Percentiles rank a stretch among this genome's conserved stretches.
phyloP scores from a whole-genome alignment of 1,139 yeast species.

The Yamadazyma sp. region DNA sequence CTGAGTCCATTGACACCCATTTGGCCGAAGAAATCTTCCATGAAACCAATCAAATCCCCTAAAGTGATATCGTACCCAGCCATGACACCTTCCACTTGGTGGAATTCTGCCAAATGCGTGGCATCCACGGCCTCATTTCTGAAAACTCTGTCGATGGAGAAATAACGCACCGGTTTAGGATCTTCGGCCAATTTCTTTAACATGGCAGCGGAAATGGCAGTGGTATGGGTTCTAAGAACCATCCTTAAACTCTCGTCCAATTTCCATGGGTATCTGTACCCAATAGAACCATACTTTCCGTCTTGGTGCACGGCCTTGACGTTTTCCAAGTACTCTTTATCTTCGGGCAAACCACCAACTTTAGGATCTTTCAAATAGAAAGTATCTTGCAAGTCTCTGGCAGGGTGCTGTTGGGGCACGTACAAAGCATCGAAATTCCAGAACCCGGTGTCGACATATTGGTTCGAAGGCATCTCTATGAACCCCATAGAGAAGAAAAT shows the following conservation, averaged over 20 bases:
- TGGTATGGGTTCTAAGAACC: constrained; percentile 96
- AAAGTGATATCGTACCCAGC: constrained; percentile 94
- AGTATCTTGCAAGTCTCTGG: constrained; percentile 97
- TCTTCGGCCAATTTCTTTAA: constrained; percentile 82
- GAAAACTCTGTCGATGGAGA: constrained; percentile 97
- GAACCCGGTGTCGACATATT: constrained; percentile 96
- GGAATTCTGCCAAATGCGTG: constrained; percentile 99
- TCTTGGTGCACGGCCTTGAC: constrained; percentile 82
- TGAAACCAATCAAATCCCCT: constrained; percentile 96
- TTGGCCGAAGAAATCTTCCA: constrained; percentile 94
- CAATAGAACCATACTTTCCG: constrained; percentile 92
- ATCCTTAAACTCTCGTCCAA: constrained; percentile 84
- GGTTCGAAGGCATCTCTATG: constrained; percentile 98
- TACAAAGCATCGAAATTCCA: constrained; percentile 97
- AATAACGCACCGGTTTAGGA: constrained; percentile 89
- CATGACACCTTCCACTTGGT: constrained; percentile 98
- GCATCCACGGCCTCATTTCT: constrained; percentile 99
- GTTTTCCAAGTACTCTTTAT: constrained; percentile 72
- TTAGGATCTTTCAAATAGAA: constrained; percentile 93
- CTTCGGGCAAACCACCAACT: constrained; percentile 77
- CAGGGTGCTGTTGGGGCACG: constrained; percentile 99
- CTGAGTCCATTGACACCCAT: constrained; percentile 96
- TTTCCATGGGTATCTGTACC: constrained; percentile 98
- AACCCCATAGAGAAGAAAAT: constrained; percentile 97
- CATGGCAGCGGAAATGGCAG: constrained; percentile 90